Evolutionary conservation across 208 protist genomes (phyloP).

Genomic region (Naegleria gruberi): DNA sequence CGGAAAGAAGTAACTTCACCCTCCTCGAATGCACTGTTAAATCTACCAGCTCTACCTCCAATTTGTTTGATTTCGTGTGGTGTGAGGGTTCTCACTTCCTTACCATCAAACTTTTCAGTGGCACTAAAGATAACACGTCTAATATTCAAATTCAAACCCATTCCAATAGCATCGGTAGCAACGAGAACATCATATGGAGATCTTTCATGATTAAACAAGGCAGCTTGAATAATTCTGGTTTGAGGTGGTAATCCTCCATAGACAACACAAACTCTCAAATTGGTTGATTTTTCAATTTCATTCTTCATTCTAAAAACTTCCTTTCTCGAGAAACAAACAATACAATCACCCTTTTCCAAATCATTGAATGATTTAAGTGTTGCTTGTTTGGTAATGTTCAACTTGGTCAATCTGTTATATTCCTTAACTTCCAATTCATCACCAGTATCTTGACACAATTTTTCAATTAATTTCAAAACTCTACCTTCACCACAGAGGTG

Average conservation of each 20-base stretch:
- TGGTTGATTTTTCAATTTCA: conserved; percentile 41
- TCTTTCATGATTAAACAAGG: conserved; percentile 64
- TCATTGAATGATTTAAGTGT: not conserved
- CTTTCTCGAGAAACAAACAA: conserved; percentile 68
- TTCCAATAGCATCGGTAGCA: conserved; percentile 84
- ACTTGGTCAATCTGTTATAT: conserved; percentile 66
- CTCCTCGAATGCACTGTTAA: not conserved
- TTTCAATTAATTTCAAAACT: conserved; percentile 57
- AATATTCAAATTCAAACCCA: conserved; percentile 78
- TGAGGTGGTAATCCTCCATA: conserved; percentile 83
- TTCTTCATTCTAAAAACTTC: conserved; percentile 55
- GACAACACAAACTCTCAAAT: conserved; percentile 57
- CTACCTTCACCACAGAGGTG: conserved; percentile 78
- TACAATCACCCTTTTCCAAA: conserved; percentile 59
- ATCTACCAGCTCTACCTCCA: conserved; percentile 44
- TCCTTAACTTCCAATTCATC: conserved; percentile 58
- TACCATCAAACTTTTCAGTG: conserved; percentile 15
- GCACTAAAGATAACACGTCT: not conserved
- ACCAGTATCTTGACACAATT: conserved; percentile 54
- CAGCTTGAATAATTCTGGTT: conserved; percentile 55
- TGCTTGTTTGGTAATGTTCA: conserved; percentile 41
- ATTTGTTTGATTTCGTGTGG: conserved; percentile 38
- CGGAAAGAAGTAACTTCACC: conserved; percentile 19
- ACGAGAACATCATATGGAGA: conserved; percentile 64
- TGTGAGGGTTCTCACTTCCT: not conserved